Percentiles rank a stretch among this genome's conserved stretches.
Conservation (phyloP, 1,284 basidiomycete species). For the Sphaerobolus stellatus region DNA sequence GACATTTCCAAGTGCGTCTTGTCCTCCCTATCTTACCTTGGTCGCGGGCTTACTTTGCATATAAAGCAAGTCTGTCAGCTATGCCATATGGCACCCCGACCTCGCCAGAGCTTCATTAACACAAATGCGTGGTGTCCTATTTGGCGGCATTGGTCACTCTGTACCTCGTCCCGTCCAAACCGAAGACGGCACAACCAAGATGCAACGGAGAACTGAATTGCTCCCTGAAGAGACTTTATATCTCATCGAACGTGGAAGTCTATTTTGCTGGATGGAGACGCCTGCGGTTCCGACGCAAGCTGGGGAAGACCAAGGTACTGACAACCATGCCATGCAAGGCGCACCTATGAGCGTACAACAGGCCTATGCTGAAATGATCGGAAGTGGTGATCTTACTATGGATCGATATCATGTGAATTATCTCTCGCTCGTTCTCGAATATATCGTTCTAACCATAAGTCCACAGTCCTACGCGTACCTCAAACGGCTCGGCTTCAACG, state of each 20-base stretch:
- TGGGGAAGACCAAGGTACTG: constrained; percentile 34
- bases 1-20: constrained; percentile 66
- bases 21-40: background rate
- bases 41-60: constrained; percentile 1
- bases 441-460: background rate
- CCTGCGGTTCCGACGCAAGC: constrained; percentile 26
- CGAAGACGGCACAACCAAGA: constrained; percentile 31
- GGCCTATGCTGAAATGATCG: constrained; percentile 82
- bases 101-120: constrained; percentile 68
- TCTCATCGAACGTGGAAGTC: constrained; percentile 83
- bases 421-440: background rate
- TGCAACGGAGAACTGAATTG: constrained; percentile 71
- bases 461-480: constrained; percentile 87
- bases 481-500: constrained; percentile 86
- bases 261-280: constrained; percentile 75
- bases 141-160: constrained; percentile 76
- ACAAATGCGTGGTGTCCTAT: constrained; percentile 72
- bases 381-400: constrained; percentile 70
- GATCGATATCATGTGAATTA: constrained; percentile 81
- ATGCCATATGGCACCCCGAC: constrained; percentile 69
- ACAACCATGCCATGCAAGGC: constrained; percentile 41
- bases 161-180: constrained; percentile 42
- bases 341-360: constrained; percentile 89
- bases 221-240: constrained; percentile 94
- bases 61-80: constrained; percentile 68